phyloP scores from a whole-genome alignment of 2,329 filamentous ascomycete species.

The Beauveria medogensis region DNA sequence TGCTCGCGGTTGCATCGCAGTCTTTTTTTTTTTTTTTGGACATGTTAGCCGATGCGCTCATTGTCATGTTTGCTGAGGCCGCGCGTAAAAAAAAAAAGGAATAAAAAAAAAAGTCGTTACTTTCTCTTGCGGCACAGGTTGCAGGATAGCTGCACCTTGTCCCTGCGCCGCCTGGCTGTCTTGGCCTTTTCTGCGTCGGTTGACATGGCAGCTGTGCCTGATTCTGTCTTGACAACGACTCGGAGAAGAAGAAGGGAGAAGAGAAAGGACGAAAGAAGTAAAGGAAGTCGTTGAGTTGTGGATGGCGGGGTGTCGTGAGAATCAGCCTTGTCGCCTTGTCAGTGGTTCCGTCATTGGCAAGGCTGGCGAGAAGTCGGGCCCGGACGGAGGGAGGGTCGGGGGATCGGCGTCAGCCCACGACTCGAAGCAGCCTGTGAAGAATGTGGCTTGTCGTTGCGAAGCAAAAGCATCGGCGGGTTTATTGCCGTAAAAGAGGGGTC shows the following conservation, averaged over 20 bases:
- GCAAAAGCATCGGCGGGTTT: too few relatives aligned
- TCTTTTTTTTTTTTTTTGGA: slow-evolving; percentile 1
- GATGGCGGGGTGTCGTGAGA: too few relatives aligned
- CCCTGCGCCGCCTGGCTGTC: background rate
- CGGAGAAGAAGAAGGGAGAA: background rate
- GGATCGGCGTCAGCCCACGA: too few relatives aligned
- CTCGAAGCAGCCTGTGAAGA: too few relatives aligned
- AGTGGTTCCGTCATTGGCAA: too few relatives aligned
- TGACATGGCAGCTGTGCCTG: background rate
- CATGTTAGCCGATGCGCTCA: background rate
- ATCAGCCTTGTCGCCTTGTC: too few relatives aligned
- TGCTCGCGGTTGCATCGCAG: slow-evolving; percentile 24
- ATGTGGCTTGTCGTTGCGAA: too few relatives aligned
- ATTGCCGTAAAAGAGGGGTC: too few relatives aligned
- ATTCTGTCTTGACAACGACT: background rate
- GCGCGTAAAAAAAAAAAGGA: background rate
- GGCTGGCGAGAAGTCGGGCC: too few relatives aligned
- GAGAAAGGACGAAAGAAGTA: background rate
- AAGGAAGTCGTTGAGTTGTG: too few relatives aligned
- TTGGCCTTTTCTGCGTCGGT: background rate
- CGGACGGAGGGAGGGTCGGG: too few relatives aligned
- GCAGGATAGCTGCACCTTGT: slow-evolving; percentile 9
- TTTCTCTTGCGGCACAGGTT: slow-evolving; percentile 8
- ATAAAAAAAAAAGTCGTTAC: background rate
- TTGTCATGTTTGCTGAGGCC: too few relatives aligned